Percentiles rank a stretch among this genome's conserved stretches.
Evolutionary conservation across 2,329 filamentous ascomycete genomes (phyloP).

Genomic region (Neoarthrinium moseri): DNA sequence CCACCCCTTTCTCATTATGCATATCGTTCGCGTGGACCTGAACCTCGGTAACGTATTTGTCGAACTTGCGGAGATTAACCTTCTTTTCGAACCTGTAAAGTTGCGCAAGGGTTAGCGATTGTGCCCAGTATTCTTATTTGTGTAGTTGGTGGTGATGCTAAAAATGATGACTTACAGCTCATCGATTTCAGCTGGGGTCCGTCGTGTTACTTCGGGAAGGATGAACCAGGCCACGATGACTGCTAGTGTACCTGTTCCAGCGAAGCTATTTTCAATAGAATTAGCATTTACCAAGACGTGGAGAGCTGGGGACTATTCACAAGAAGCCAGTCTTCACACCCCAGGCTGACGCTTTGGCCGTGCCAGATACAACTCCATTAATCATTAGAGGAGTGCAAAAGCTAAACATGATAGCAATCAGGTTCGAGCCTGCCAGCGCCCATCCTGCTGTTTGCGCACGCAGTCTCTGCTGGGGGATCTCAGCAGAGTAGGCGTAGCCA

Average conservation of each 20-base stretch:
- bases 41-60: slow-evolving; percentile 3
- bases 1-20: neutral
- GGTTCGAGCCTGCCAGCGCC: slow-evolving; percentile 2
- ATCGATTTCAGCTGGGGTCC: slow-evolving; percentile 4
- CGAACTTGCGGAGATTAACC: slow-evolving; percentile 8
- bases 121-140: neutral
- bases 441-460: slow-evolving; percentile 2
- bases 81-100: slow-evolving; percentile 5
- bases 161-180: neutral
- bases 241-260: neutral
- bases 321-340: slow-evolving; percentile 4
- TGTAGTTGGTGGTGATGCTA: neutral
- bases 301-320: neutral
- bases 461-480: slow-evolving; percentile 3
- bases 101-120: neutral
- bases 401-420: slow-evolving; percentile 5
- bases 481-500: slow-evolving; percentile 5
- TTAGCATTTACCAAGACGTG: neutral
- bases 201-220: slow-evolving; percentile 4
- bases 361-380: no score
- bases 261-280: neutral
- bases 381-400: slow-evolving; percentile 5
- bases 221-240: slow-evolving; percentile 4
- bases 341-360: neutral
- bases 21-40: slow-evolving; percentile 2